phyloP scores from a whole-genome alignment of 75 land plant species.

The Ceratopteris richardii region DNA sequence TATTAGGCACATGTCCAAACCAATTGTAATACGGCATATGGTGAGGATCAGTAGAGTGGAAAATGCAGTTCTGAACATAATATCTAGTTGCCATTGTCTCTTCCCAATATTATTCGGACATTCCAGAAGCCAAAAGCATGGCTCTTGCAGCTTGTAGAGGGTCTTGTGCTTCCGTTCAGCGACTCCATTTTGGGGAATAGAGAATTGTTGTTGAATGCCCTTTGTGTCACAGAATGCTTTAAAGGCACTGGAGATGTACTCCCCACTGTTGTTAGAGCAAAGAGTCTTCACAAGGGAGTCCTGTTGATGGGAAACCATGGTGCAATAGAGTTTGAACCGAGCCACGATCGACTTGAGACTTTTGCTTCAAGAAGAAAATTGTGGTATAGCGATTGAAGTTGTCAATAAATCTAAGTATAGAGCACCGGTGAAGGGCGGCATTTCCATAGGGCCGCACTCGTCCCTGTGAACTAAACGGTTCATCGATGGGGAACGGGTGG shows the following conservation, averaged over 20 bases:
- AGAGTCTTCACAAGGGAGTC: conserved; percentile 6
- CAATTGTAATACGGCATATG: conserved; percentile 5
- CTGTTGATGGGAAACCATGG: conserved; percentile 5
- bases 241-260: no score
- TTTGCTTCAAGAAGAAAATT: conserved; percentile 14
- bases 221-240: neutral
- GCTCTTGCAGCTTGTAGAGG: conserved; percentile 15
- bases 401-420: no score
- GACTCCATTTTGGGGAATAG: conserved; percentile 25
- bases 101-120: conserved; percentile 21
- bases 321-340: conserved; percentile 9
- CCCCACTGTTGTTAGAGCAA: no score
- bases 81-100: conserved; percentile 25
- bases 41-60: conserved; percentile 8
- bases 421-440: no score
- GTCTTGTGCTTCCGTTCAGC: conserved; percentile 23
- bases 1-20: neutral
- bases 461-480: no score
- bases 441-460: no score
- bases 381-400: no score
- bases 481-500: no score
- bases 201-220: conserved; percentile 14
- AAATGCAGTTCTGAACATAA: conserved; percentile 20
- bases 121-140: conserved; percentile 16
- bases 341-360: conserved; percentile 10